phyloP scores from a whole-genome alignment of 257 asterid species.

The Solanum sitiens region DNA sequence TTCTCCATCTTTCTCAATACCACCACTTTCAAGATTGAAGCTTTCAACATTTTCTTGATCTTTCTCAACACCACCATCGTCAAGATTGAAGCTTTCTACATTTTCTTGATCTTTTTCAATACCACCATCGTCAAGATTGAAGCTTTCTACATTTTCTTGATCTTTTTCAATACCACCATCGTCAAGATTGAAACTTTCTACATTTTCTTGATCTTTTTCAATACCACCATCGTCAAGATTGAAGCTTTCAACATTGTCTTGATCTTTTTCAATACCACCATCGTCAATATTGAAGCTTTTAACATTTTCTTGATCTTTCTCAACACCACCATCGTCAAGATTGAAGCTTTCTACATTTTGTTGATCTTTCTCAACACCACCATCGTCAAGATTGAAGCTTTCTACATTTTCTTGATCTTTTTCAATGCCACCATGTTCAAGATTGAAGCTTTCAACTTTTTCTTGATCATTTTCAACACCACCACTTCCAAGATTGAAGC shows the following conservation, averaged over 20 bases:
- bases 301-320: not conserved
- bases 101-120: not conserved
- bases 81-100: not conserved
- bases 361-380: not conserved
- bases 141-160: not conserved
- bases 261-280: no score
- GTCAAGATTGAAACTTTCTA: no score
- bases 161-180: not conserved
- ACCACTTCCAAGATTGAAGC: not conserved
- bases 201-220: no score
- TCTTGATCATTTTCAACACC: not conserved
- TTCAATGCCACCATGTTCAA: not conserved
- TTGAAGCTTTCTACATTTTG: not conserved
- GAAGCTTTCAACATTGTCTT: not conserved
- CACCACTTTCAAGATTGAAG: not conserved
- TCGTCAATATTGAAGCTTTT: no score
- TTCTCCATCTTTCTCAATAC: not conserved
- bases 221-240: not conserved
- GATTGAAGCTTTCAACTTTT: no score
- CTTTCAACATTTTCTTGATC: not conserved
- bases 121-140: not conserved
- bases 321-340: fast-evolving
- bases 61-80: not conserved
- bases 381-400: not conserved
- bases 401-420: not conserved